Percentiles rank a stretch among this genome's conserved stretches.
phyloP scores from a whole-genome alignment of 75 land plant genomes.

The Pinus taeda region DNA sequence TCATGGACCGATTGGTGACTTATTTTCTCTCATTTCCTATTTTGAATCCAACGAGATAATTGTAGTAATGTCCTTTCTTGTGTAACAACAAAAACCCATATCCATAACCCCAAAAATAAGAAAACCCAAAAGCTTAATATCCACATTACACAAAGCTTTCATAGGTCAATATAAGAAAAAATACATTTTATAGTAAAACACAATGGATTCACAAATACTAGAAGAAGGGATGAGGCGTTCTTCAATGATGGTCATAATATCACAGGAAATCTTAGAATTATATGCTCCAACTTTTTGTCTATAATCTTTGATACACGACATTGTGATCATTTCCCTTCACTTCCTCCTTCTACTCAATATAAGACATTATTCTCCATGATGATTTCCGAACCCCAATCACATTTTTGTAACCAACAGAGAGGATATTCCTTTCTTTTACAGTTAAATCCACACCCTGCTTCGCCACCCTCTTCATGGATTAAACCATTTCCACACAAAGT shows the following conservation, averaged over 20 bases:
- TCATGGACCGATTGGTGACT: conserved; percentile 33
- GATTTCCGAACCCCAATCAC: conserved; percentile 58
- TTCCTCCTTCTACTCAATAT: conserved; percentile 73
- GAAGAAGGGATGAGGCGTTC: conserved; percentile 69
- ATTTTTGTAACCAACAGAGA: conserved; percentile 65
- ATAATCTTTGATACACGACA: conserved; percentile 55
- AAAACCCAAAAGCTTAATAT: no score
- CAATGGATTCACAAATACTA: conserved; percentile 52
- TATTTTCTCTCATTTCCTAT: conserved; percentile 56
- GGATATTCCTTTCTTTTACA: conserved; percentile 60
- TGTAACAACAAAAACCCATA: neutral
- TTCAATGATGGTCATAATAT: conserved; percentile 56
- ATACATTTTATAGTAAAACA: conserved; percentile 64
- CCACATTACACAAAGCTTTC: no score
- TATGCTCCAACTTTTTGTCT: conserved; percentile 55
- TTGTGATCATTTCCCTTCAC: conserved; percentile 52
- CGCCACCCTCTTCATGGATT: conserved; percentile 67
- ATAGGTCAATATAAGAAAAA: no score
- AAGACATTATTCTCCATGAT: conserved; percentile 67
- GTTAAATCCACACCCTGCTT: conserved; percentile 60
- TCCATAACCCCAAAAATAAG: no score
- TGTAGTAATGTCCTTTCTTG: conserved; percentile 68
- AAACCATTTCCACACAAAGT: conserved; percentile 32
- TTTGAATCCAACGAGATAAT: conserved; percentile 67
- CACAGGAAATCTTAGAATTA: conserved; percentile 43